Evolutionary conservation across 306 rosid genomes (phyloP), one percentile per base, ranked within the genome.

Genomic region (Biancaea sappan): DNA sequence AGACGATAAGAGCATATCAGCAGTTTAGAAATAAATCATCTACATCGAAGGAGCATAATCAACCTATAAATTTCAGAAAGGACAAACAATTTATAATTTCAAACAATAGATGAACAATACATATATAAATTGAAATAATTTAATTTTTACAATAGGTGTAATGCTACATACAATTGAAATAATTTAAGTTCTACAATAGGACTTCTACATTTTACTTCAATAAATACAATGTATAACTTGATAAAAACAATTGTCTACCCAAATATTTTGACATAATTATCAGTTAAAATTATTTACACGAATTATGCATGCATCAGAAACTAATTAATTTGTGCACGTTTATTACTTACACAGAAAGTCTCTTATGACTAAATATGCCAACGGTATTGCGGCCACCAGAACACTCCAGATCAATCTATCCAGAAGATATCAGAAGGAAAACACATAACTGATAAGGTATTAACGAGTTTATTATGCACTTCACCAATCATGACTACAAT

Each of bases 371-470:
- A 84, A 89, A 94, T 80, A 94, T 72, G 63, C 94, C 91, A 72
- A 91, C 82, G 0, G 85, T 85, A 74, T 69, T 83, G 81, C 91
- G 91, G 54, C 96, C 98, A 53, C 88, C 89, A 32, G 92, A 78
- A 75, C 92, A 88, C 66, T 91, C 98, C 87, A 94, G 83, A 77
- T 94, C 98, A 73, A 94, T 95, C 97, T 94, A 83, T 71, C 12
- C 69, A 51, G 71, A 0, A 73, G 47, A 61, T 41, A 35, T 31
- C 7, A 57, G 8, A 52, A 81, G 24, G 48, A 48, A n/a, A 40
- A 44, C 51, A 34, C 25, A 53, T 53, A 18, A 60, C 29, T 41
- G 71, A n/a, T 3, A n/a, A 11, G 10, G 51, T 56, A 15, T 5
- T 5, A 1, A 53, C 50, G 50, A 40, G 67, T 14, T 37, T 48